Evolutionary conservation across 202 grass and related monocot species (phyloP).

Genomic region (Digitaria exilis): DNA sequence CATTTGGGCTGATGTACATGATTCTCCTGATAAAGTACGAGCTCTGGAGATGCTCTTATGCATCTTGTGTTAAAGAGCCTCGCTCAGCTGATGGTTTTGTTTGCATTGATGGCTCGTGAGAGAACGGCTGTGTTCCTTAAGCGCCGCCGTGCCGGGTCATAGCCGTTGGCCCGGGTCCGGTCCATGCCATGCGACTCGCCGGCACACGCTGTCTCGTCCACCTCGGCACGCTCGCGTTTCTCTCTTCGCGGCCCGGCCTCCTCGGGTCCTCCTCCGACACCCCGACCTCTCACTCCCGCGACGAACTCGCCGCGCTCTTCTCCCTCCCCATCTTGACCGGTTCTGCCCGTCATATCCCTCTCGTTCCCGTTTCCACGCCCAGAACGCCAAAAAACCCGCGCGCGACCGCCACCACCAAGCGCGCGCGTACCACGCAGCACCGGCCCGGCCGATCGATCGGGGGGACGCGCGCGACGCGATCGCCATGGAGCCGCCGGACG

Average conservation of each 20-base stretch:
- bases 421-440: not conserved
- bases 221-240: not conserved
- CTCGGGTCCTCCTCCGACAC: slow-evolving; percentile 14
- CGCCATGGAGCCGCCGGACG: slow-evolving; percentile 66
- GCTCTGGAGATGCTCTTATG: too few species aligned
- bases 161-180: not conserved
- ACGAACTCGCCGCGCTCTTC: slow-evolving; percentile 43
- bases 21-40: not conserved
- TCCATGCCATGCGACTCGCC: too few species aligned
- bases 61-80: not conserved
- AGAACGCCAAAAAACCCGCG: not conserved
- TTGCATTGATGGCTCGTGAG: not conserved
- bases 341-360: slow-evolving; percentile 47
- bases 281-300: slow-evolving; percentile 40
- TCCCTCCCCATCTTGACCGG: slow-evolving; percentile 46
- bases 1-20: not conserved
- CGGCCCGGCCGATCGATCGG: slow-evolving; percentile 1
- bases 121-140: too few species aligned
- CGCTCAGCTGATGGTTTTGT: too few species aligned
- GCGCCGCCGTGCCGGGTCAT: not conserved
- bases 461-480: not conserved
- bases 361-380: slow-evolving; percentile 18
- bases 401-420: too few species aligned
- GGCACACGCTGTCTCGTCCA: too few species aligned
- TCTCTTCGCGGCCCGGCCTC: not conserved